Conservation (phyloP, 805 yeast species). For the Saturnispora mendoncae region DNA sequence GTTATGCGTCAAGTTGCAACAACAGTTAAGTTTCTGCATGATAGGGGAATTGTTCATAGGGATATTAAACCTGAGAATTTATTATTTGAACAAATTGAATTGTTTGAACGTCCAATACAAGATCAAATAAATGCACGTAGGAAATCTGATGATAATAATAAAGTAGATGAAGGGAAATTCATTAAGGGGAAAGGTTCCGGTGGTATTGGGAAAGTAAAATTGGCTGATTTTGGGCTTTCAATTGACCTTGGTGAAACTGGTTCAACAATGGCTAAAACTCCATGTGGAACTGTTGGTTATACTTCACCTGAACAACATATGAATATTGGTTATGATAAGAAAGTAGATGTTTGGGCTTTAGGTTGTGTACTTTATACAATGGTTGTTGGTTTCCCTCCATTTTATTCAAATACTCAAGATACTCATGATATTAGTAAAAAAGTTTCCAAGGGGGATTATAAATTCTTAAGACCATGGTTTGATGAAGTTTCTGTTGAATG, state of each 20-base stretch:
- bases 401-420: constrained; percentile 55
- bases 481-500: constrained; percentile 70
- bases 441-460: constrained; percentile 62
- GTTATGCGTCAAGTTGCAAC: constrained; percentile 62
- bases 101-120: constrained; percentile 31
- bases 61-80: constrained; percentile 80
- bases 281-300: constrained; percentile 71
- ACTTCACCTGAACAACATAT: constrained; percentile 65
- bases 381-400: constrained; percentile 68
- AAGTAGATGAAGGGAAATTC: constrained; percentile 56
- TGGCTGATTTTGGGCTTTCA: constrained; percentile 66
- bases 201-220: constrained; percentile 51
- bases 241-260: constrained; percentile 35
- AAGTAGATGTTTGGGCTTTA: constrained; percentile 67
- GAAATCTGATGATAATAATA: constrained; percentile 48
- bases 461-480: constrained; percentile 83
- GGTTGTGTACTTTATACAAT: constrained; percentile 65
- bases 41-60: constrained; percentile 66
- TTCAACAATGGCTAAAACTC: constrained; percentile 48
- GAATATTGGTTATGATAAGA: constrained; percentile 52
- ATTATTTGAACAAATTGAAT: constrained; percentile 49
- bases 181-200: constrained; percentile 49
- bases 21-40: constrained; percentile 63
- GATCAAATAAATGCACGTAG: constrained; percentile 39
- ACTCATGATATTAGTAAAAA: constrained; percentile 53